phyloP scores from a whole-genome alignment of 2,329 filamentous ascomycete species.

The Ceratocystis harringtonii region DNA sequence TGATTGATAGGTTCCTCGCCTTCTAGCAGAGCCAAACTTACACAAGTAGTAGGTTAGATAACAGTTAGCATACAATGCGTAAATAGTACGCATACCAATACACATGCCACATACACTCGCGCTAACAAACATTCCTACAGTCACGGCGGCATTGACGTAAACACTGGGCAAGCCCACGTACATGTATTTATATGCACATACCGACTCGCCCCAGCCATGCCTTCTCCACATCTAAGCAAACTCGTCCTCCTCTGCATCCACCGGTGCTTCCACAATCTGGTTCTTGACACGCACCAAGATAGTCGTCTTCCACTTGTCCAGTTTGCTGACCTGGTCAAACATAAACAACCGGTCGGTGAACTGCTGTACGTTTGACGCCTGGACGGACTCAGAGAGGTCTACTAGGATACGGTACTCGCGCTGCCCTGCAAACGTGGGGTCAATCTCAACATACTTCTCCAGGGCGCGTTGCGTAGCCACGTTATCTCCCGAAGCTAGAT shows the following conservation, averaged over 20 bases:
- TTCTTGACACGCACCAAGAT: slow-evolving; percentile 72
- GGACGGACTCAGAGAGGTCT: slow-evolving; percentile 61
- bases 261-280: slow-evolving; percentile 48
- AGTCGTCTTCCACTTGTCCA: slow-evolving; percentile 95
- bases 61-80: too few relatives aligned
- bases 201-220: not conserved
- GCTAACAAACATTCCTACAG: too few relatives aligned
- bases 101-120: too few relatives aligned
- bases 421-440: slow-evolving; percentile 60
- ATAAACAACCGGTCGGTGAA: slow-evolving; percentile 80
- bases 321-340: slow-evolving; percentile 80
- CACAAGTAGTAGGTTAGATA: too few relatives aligned
- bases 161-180: not conserved
- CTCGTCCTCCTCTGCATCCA: slow-evolving; percentile 24
- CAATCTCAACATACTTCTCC: slow-evolving; percentile 66
- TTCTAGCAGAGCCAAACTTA: too few relatives aligned
- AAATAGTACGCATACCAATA: too few relatives aligned
- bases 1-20: too few relatives aligned
- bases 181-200: not conserved
- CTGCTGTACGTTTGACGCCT: slow-evolving; percentile 62
- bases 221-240: slow-evolving; percentile 15
- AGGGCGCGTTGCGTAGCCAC: slow-evolving; percentile 67
- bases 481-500: slow-evolving; percentile 57
- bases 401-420: slow-evolving; percentile 68
- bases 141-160: too few relatives aligned